phyloP scores from a whole-genome alignment of 73 alveolate species.

The Paramecium octaurelia region DNA sequence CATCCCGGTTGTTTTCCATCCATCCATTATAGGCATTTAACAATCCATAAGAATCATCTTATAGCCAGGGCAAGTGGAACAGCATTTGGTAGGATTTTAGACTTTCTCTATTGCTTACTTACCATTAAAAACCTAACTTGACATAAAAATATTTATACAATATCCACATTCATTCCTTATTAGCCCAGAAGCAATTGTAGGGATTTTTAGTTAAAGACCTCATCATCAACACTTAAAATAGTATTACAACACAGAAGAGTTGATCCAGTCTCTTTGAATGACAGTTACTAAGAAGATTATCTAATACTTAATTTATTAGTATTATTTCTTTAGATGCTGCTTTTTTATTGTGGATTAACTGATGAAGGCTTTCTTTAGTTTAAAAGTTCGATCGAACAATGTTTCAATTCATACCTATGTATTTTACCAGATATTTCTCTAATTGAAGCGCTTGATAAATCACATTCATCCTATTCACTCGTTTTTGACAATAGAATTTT shows the following conservation, averaged over 20 bases:
- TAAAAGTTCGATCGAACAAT: neutral
- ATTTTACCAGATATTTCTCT: neutral
- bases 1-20: slow-evolving; percentile 52
- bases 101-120: slow-evolving; percentile 44
- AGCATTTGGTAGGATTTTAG: slow-evolving; percentile 31
- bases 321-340: neutral
- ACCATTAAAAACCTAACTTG: slow-evolving; percentile 47
- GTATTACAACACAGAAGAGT: slow-evolving; percentile 5
- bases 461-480: neutral
- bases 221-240: slow-evolving; percentile 58
- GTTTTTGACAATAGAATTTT: neutral
- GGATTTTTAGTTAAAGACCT: slow-evolving; percentile 43
- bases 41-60: slow-evolving; percentile 55
- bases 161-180: slow-evolving; percentile 41
- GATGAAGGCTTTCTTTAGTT: neutral
- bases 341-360: neutral
- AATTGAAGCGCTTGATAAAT: neutral
- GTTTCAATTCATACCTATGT: neutral
- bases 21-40: slow-evolving; percentile 65
- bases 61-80: slow-evolving; percentile 25
- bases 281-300: neutral
- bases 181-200: neutral
- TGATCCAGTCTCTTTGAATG: neutral
- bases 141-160: neutral
- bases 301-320: neutral